phyloP scores from a whole-genome alignment of 2,329 filamentous ascomycete species.

The Aspergillus jensenii region DNA sequence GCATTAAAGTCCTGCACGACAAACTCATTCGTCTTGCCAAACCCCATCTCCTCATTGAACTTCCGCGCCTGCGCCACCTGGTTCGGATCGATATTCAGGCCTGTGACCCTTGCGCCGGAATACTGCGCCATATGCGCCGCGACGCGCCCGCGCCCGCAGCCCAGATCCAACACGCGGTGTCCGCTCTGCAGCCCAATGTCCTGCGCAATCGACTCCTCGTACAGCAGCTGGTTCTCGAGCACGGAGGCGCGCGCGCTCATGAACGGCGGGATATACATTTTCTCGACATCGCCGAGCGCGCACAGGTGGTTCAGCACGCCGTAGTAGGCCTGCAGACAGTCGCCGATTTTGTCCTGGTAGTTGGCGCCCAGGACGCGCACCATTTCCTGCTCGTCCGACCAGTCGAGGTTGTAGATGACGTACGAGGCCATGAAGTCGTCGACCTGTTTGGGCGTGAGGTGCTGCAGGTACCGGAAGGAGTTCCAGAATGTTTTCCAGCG shows the following conservation, averaged over 20 bases:
- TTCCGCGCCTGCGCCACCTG: constrained; percentile 49
- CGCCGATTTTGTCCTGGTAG: constrained; percentile 53
- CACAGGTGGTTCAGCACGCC: constrained; percentile 57
- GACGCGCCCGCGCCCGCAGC: constrained; percentile 55
- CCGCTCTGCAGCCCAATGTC: constrained; percentile 49
- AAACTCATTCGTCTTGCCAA: constrained; percentile 45
- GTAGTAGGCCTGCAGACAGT: constrained; percentile 54
- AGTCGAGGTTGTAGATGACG: constrained; percentile 58
- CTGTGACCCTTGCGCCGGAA: constrained; percentile 50
- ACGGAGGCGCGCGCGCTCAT: constrained; percentile 53
- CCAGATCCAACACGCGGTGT: constrained; percentile 52
- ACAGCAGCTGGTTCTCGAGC: constrained; percentile 54
- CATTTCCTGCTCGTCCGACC: constrained; percentile 53
- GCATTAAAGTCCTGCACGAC: constrained; percentile 54
- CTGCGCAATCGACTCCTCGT: constrained; percentile 52
- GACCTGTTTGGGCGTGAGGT: constrained; percentile 52
- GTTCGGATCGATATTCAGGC: constrained; percentile 56
- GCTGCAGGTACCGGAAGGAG: constrained; percentile 52
- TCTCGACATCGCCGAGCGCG: constrained; percentile 57
- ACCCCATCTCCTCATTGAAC: constrained; percentile 47
- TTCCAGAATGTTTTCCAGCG: constrained; percentile 52
- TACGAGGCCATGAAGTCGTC: constrained; percentile 59
- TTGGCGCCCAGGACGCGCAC: constrained; percentile 48
- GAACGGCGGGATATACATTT: constrained; percentile 58
- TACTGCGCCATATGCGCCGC: constrained; percentile 55